Conservation (phyloP, 2,329 filamentous ascomycete genomes). For the Cytospora mali region DNA sequence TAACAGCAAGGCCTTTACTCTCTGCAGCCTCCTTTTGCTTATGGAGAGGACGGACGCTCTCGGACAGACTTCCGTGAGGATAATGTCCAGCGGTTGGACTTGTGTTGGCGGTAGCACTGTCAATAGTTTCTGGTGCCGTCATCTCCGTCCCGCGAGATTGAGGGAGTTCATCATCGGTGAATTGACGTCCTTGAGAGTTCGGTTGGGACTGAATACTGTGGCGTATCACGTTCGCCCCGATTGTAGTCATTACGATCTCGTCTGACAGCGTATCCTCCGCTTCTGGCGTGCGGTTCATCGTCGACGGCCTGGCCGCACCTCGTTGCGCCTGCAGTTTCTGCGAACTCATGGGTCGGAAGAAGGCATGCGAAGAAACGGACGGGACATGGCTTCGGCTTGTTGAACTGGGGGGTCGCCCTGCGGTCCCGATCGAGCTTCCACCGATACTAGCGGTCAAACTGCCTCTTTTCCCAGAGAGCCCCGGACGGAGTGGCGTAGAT, state of each 20-base stretch:
- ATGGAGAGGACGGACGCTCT: conserved; percentile 79
- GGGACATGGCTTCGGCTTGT: conserved; percentile 86
- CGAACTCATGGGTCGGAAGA: conserved; percentile 96
- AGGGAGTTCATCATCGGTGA: conserved; percentile 24
- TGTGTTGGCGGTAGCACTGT: conserved; percentile 72
- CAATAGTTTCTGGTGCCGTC: conserved; percentile 68
- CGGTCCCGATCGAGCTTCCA: conserved; percentile 42
- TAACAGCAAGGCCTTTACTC: conserved; percentile 53
- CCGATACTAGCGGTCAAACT: conserved; percentile 43
- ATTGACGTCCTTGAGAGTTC: conserved; percentile 8
- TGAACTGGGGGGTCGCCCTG: conserved; percentile 64
- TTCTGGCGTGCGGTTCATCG: conserved; percentile 42
- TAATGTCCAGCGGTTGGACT: conserved; percentile 69
- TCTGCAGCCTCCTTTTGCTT: conserved; percentile 51
- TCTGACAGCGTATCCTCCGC: conserved; percentile 20
- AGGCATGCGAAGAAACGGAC: conserved; percentile 83
- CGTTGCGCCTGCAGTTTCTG: conserved; percentile 91
- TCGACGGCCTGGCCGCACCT: conserved; percentile 54
- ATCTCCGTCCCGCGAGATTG: conserved; percentile 46
- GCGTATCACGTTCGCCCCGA: conserved; percentile 33
- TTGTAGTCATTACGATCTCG: conserved; percentile 8
- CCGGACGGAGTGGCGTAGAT: conserved; percentile 58
- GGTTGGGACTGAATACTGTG: conserved; percentile 38
- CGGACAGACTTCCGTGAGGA: conserved; percentile 65
- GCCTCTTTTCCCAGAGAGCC: conserved; percentile 48